A percentile compares a stretch with the other conserved stretches of the same genome.
Conservation (phyloP, 1,284 basidiomycete genomes). For the Papiliotrema terrestris region DNA sequence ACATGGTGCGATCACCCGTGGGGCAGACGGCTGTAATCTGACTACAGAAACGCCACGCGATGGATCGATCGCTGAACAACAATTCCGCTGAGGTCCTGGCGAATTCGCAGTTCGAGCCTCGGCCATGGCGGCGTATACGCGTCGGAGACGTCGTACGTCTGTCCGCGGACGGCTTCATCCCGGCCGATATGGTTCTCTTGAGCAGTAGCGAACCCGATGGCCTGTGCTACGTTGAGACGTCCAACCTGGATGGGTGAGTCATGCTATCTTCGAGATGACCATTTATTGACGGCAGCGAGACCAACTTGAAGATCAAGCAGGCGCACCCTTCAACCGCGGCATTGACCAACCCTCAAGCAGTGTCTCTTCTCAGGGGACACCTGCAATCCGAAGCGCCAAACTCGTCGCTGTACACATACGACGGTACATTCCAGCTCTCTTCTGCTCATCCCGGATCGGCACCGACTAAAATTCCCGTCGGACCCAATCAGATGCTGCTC, state of each 20-base stretch:
- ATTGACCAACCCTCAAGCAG: conserved; percentile 72
- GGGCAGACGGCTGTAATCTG: no score
- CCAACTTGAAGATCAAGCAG: conserved; percentile 98
- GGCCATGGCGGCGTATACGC: conserved; percentile 82
- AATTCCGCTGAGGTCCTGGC: conserved; percentile 72
- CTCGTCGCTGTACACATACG: conserved; percentile 95
- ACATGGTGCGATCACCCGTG: conserved; percentile 60
- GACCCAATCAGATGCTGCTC: conserved; percentile 90
- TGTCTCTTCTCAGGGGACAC: conserved; percentile 71
- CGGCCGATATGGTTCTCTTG: conserved; percentile 86
- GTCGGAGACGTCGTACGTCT: conserved; percentile 92
- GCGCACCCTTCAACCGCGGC: conserved; percentile 75
- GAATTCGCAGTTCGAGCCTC: conserved; percentile 64
- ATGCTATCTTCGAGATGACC: not conserved
- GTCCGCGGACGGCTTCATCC: conserved; percentile 91
- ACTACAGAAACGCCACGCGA: conserved; percentile 80
- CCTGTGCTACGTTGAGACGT: conserved; percentile 94
- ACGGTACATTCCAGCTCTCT: conserved; percentile 67
- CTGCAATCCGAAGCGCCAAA: conserved; percentile 94
- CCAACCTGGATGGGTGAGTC: conserved; percentile 88
- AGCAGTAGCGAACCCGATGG: conserved; percentile 94
- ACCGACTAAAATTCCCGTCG: conserved; percentile 77
- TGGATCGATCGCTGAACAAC: conserved; percentile 87
- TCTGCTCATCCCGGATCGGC: conserved; percentile 36
- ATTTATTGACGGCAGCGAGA: conserved; percentile 64